Base-by-base conservation (phyloP, 2,329 filamentous ascomycete genomes). In the Diaporthe capsici region DNA sequence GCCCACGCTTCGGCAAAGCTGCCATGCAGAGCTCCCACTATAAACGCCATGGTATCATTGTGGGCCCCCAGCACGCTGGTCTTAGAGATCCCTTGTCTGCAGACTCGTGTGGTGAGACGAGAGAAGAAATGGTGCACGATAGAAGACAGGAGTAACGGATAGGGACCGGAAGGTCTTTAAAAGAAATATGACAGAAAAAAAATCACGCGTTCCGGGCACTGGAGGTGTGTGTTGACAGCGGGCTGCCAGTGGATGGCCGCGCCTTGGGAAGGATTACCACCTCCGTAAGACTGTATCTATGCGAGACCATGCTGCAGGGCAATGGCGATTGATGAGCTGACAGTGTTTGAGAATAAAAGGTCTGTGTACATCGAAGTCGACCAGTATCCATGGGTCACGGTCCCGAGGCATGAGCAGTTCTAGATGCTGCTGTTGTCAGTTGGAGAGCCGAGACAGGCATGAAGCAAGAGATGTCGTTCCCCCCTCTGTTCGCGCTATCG, bases 401-500 rank as follows among this genome's bases (percentile, higher is more conserved):
- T 22, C 10, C 17, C 42, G 9, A 47, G 25, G 25, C 25, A 53
- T 37, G 31, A 25, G 13, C 17, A n/a, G 1, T 42, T 42, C 12
- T 15, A 8, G 44, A 15, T 39, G 47, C 22, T 31, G 47, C 28
- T 37, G 47, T 28, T 39, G 31, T 39, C 12, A 20, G 34, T 25
- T 13, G 22, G 47, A 42, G 34, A 42, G 49, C 34, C 65, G 49
- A 55, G 65, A 42, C 65, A 55, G 31, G 65, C 65, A 55, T 55
- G 49, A 55, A 42, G 34, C 31, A 70, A 55, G 65, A 70, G 49
- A 70, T 22, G 65, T 70, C 49, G 65, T 70, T 28, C 47, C 65
- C 61, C 61, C 44, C 49, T 39, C 58, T 15, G 34, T 55, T 42
- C 47, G 34, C 49, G 65, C 65, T 70, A 70, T 20, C n/a, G 65